Conservation (phyloP, 768 basidiomycete species). For the Cyclocybe cylindracea region DNA sequence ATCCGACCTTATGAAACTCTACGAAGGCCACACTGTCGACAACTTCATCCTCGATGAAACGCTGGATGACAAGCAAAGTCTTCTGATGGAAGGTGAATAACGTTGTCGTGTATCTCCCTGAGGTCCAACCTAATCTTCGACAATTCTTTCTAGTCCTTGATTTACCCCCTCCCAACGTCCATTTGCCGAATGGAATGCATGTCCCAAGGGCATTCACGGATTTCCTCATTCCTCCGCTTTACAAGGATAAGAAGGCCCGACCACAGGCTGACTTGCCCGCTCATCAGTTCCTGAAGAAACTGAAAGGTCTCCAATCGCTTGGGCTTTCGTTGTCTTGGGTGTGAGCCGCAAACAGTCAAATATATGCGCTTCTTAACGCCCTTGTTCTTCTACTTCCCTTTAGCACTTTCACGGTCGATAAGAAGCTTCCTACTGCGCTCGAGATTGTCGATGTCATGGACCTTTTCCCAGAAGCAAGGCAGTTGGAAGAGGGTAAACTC, state of each 20-base stretch:
- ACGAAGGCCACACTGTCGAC: constrained; percentile 17
- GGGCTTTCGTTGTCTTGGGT: constrained; percentile 68
- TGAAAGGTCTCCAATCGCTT: constrained; percentile 59
- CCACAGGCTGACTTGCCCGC: not conserved
- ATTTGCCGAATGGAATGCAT: constrained; percentile 30
- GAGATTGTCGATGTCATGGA: constrained; percentile 30
- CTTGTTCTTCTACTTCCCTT: constrained; percentile 5
- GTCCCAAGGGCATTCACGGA: constrained; percentile 31
- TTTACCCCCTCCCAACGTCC: constrained; percentile 54
- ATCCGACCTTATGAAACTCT: constrained; percentile 32
- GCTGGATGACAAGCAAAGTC: constrained; percentile 48
- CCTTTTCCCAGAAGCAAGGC: constrained; percentile 10
- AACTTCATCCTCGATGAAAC: constrained; percentile 54
- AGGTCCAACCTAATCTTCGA: not conserved
- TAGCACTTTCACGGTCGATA: constrained; percentile 53
- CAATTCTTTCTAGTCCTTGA: constrained; percentile 46
- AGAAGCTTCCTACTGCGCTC: constrained; percentile 31
- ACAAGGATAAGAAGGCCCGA: not conserved
- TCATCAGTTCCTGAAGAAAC: constrained; percentile 47
- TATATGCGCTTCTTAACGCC: constrained; percentile 7
- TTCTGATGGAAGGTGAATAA: constrained; percentile 58
- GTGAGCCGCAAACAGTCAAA: constrained; percentile 19
- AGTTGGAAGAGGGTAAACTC: not conserved
- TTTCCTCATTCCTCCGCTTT: constrained; percentile 20
- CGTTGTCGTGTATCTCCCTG: not conserved